phyloP scores from a whole-genome alignment of 352 stramenopile species.

The Phytophthora cactorum region DNA sequence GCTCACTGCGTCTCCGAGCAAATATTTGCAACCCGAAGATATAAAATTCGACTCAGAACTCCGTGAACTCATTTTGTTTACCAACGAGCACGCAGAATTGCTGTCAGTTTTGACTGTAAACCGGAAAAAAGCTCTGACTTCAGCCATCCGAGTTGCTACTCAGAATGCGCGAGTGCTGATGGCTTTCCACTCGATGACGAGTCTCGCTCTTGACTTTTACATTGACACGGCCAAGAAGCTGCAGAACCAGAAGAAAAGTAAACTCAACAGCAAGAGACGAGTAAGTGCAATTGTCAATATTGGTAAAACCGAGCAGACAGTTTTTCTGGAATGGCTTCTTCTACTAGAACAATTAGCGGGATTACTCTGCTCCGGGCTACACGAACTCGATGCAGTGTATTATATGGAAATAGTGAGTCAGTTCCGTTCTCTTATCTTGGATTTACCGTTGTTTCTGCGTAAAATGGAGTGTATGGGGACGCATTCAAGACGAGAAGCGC shows the following conservation, averaged over 20 bases:
- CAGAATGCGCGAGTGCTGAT: conserved; percentile 40
- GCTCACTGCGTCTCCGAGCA: conserved; percentile 8
- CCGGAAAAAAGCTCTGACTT: conserved; percentile 46
- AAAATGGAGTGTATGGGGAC: conserved; percentile 44
- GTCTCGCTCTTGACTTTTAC: conserved; percentile 47
- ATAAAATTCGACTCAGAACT: conserved; percentile 32
- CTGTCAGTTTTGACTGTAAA: conserved; percentile 43
- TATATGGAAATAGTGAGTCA: conserved; percentile 42
- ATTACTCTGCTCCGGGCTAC: conserved; percentile 45
- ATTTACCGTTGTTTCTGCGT: conserved; percentile 45
- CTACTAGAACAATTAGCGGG: conserved; percentile 50
- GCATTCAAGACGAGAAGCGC: conserved; percentile 35
- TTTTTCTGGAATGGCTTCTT: conserved; percentile 42
- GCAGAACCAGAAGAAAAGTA: neutral
- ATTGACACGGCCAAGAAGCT: conserved; percentile 32
- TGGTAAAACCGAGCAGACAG: neutral
- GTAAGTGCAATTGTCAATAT: neutral
- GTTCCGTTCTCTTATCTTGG: conserved; percentile 34
- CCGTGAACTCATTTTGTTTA: conserved; percentile 36
- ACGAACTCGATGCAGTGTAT: conserved; percentile 48
- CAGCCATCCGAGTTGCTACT: conserved; percentile 37
- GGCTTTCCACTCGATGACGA: conserved; percentile 43
- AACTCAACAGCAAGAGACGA: neutral
- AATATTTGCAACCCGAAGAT: conserved; percentile 19
- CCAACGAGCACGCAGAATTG: conserved; percentile 34